Evolutionary conservation across 2,329 filamentous ascomycete genomes (phyloP).

Genomic region (Aspergillus sp.): DNA sequence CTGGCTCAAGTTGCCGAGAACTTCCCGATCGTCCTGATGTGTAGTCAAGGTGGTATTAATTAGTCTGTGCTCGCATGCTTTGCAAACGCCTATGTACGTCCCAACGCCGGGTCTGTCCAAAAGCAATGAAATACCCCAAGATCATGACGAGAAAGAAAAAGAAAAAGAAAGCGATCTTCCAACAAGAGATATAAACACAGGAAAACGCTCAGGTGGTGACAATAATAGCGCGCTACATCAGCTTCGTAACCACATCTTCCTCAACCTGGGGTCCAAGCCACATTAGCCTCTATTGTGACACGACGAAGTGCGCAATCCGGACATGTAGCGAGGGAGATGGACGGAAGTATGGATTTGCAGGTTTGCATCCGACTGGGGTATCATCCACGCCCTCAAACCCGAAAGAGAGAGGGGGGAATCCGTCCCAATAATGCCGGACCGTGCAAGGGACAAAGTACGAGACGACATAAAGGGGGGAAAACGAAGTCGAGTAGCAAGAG

Average conservation of each 20-base stretch:
- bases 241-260: slow-evolving; percentile 80
- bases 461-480: background rate
- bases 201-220: slow-evolving; percentile 20
- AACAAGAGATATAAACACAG: slow-evolving; percentile 21
- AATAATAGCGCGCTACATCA: slow-evolving; percentile 62
- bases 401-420: no score
- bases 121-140: slow-evolving; percentile 13
- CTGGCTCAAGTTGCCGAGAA: slow-evolving; percentile 26
- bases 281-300: slow-evolving; percentile 38
- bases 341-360: no score
- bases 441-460: background rate
- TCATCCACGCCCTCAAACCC: background rate
- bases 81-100: slow-evolving; percentile 33
- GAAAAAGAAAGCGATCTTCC: slow-evolving; percentile 10
- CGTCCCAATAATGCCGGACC: background rate
- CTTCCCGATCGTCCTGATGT: slow-evolving; percentile 31
- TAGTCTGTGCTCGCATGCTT: slow-evolving; percentile 26
- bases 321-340: background rate
- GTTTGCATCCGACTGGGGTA: background rate
- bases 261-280: slow-evolving; percentile 65
- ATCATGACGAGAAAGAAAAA: background rate
- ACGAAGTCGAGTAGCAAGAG: background rate
- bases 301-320: background rate
- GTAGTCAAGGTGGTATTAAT: slow-evolving; percentile 31
- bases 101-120: slow-evolving; percentile 23